Percentiles rank a stretch among this genome's conserved stretches.
Conservation (phyloP, 2,329 filamentous ascomycete genomes). For the Tetracladium maxilliforme region DNA sequence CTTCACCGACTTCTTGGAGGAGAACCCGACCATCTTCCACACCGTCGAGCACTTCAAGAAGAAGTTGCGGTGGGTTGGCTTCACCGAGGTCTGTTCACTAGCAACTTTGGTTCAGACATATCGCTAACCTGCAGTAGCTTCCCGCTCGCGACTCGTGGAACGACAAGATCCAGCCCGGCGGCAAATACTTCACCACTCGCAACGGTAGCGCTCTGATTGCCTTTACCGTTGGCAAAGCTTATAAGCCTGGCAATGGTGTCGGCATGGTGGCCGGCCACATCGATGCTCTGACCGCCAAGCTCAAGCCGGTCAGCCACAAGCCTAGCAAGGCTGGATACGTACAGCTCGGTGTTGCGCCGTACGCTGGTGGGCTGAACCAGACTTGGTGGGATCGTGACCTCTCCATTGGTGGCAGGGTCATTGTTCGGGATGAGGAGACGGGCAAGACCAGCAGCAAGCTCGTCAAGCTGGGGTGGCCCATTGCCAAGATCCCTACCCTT, state of each 20-base stretch:
- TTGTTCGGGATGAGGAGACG: constrained; percentile 57
- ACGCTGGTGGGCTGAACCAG: constrained; percentile 71
- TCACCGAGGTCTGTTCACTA: constrained; percentile 41
- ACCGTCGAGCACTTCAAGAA: constrained; percentile 65
- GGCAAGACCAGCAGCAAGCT: constrained; percentile 70
- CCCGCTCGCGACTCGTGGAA: constrained; percentile 69
- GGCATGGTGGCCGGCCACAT: constrained; percentile 87
- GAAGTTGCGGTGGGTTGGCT: constrained; percentile 59
- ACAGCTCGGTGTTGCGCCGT: constrained; percentile 84
- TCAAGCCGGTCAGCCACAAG: constrained; percentile 84
- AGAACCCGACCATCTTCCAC: constrained; percentile 90
- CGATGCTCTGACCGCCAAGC: constrained; percentile 75
- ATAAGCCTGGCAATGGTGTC: constrained; percentile 72
- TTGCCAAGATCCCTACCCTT: constrained; percentile 81
- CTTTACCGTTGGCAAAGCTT: constrained; percentile 68
- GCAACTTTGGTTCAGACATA: not conserved
- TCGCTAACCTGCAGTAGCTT: constrained; percentile 29
- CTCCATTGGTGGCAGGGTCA: constrained; percentile 74
- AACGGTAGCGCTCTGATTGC: constrained; percentile 79
- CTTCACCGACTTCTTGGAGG: constrained; percentile 74
- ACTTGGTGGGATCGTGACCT: constrained; percentile 98
- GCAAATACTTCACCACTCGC: constrained; percentile 78
- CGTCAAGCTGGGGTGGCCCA: constrained; percentile 87
- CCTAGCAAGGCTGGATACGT: constrained; percentile 74
- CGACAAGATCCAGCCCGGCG: constrained; percentile 56